phyloP scores from a whole-genome alignment of 495 filamentous ascomycete genomes.

The Xylaria nigripes region DNA sequence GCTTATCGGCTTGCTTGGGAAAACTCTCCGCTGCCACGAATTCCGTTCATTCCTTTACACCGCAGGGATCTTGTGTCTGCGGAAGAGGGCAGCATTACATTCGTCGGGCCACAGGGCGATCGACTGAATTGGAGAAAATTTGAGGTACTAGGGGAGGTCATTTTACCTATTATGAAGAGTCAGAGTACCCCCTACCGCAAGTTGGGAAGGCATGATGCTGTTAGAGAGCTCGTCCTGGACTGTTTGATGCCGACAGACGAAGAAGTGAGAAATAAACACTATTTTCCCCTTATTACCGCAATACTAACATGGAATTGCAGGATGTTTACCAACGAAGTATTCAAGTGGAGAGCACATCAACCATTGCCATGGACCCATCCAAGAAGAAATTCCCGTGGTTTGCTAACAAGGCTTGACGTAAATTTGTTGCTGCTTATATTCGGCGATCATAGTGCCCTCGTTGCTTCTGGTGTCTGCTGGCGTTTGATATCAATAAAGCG shows the following conservation, averaged over 20 bases:
- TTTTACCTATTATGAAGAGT: conserved; percentile 82
- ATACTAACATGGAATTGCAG: conserved; percentile 31
- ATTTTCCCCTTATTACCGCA: not conserved
- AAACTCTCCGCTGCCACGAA: conserved; percentile 80
- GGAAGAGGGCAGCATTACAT: conserved; percentile 85
- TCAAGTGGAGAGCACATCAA: conserved; percentile 42
- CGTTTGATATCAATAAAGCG: conserved; percentile 9
- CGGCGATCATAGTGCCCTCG: not conserved
- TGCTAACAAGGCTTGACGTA: conserved; percentile 29
- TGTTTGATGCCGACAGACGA: conserved; percentile 49
- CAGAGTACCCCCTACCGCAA: conserved; percentile 77
- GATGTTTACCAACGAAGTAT: conserved; percentile 55
- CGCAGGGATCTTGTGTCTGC: conserved; percentile 82
- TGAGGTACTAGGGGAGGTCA: conserved; percentile 87
- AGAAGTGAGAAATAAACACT: conserved; percentile 37
- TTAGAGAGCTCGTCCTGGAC: conserved; percentile 66
- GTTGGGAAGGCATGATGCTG: conserved; percentile 54
- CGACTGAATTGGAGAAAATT: conserved; percentile 98
- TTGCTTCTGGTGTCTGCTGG: not conserved
- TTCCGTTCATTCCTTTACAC: conserved; percentile 91
- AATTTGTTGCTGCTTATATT: not conserved
- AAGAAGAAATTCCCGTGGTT: conserved; percentile 56
- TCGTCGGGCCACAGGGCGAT: conserved; percentile 63
- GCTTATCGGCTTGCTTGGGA: conserved; percentile 95
- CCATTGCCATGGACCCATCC: conserved; percentile 26